These are phyloP conservation scores for Cladosporium velox DNA, from an alignment of 2,329 filamentous ascomycete species.

Conservation along the genomic window DNA sequence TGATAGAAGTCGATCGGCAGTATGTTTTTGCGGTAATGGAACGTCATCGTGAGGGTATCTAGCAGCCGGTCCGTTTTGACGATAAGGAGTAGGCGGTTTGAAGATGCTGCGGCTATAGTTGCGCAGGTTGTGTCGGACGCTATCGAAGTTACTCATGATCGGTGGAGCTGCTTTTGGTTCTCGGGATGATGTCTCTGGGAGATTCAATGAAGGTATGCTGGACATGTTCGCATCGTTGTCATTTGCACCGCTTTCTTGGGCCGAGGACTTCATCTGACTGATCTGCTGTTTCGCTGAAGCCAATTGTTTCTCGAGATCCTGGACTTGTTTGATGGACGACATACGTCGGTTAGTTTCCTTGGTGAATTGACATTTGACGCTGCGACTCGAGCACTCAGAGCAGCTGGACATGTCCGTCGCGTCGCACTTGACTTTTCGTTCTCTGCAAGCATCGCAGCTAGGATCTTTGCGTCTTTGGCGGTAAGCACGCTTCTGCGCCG, in stretches of 20 bases:
- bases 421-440: conserved; percentile 83
- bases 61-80: conserved; percentile 53
- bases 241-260: conserved; percentile 53
- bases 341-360: conserved; percentile 98
- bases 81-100: conserved; percentile 71
- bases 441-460: conserved; percentile 94
- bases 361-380: conserved; percentile 97
- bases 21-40: conserved; percentile 66
- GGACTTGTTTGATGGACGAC: conserved; percentile 99
- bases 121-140: conserved; percentile 71
- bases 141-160: conserved; percentile 67
- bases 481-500: conserved; percentile 89
- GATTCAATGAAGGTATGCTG: conserved; percentile 34
- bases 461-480: conserved; percentile 93
- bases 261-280: conserved; percentile 61
- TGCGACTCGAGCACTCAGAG: conserved; percentile 94
- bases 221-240: conserved; percentile 42
- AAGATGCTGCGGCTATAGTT: conserved; percentile 76
- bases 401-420: conserved; percentile 95
- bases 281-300: conserved; percentile 79
- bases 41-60: conserved; percentile 47
- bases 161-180: conserved; percentile 63
- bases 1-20: conserved; percentile 71
- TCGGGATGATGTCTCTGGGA: conserved; percentile 44
- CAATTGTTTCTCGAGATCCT: conserved; percentile 93